phyloP scores from a whole-genome alignment of 257 asterid genomes.

The Plantago major region DNA sequence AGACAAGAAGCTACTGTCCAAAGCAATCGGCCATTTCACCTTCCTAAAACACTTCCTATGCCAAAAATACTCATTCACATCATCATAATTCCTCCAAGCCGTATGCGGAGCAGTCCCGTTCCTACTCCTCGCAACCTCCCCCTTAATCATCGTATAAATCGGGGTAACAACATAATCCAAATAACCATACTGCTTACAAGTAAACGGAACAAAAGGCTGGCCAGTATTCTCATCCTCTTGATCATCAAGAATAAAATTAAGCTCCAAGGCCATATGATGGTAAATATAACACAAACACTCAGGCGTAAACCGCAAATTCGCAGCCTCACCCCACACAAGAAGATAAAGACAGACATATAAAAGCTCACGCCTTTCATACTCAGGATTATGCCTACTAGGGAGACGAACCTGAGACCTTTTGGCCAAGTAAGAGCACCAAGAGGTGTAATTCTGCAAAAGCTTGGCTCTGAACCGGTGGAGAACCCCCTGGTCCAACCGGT shows the following conservation, averaged over 20 bases:
- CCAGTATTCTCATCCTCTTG: constrained; percentile 68
- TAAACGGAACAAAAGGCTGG: constrained; percentile 56
- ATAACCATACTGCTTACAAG: constrained; percentile 65
- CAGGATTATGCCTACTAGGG: constrained; percentile 54
- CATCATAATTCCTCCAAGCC: constrained; percentile 98
- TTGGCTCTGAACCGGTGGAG: constrained; percentile 68
- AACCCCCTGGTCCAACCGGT: constrained; percentile 62
- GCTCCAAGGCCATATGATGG: constrained; percentile 86
- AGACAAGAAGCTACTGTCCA: constrained; percentile 47
- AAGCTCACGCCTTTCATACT: constrained; percentile 67
- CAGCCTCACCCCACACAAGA: constrained; percentile 90
- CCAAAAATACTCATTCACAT: constrained; percentile 91
- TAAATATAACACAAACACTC: constrained; percentile 87
- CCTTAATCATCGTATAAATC: constrained; percentile 48
- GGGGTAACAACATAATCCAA: constrained; percentile 60
- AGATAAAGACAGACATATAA: constrained; percentile 70
- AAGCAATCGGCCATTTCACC: constrained; percentile 79
- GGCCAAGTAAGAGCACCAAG: constrained; percentile 82
- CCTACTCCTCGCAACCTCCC: constrained; percentile 86
- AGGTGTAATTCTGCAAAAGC: constrained; percentile 64
- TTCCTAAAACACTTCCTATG: constrained; percentile 74
- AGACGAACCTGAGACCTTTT: constrained; percentile 69
- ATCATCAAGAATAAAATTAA: constrained; percentile 73
- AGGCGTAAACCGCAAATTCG: constrained; percentile 70
- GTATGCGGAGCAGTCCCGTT: constrained; percentile 93